phyloP scores from a whole-genome alignment of 202 grass and related monocot species.

The Eragrostis tef region DNA sequence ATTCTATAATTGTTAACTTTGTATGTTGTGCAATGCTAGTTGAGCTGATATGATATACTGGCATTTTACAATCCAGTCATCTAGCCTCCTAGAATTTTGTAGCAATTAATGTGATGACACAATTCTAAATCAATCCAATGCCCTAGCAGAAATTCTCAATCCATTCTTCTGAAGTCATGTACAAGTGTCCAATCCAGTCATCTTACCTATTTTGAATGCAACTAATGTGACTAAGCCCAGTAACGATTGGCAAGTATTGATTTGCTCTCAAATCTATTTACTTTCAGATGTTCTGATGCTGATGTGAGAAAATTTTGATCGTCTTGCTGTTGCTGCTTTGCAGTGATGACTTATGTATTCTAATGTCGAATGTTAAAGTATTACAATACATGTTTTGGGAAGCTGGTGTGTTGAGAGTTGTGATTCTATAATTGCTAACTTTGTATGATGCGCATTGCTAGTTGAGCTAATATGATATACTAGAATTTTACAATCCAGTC shows the following conservation, averaged over 20 bases:
- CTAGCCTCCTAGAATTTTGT: not conserved
- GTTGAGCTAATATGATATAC: not conserved
- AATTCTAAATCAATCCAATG: not conserved
- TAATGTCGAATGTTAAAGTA: not conserved
- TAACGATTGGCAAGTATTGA: too few relatives aligned
- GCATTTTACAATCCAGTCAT: not conserved
- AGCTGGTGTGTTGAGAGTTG: not conserved
- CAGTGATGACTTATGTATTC: slow-evolving; percentile 16
- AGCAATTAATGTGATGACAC: not conserved
- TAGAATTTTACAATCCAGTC: not conserved
- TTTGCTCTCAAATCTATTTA: not conserved
- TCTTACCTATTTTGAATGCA: too few relatives aligned
- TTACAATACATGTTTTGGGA: not conserved
- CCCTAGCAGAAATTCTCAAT: too few relatives aligned
- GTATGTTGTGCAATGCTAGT: not conserved
- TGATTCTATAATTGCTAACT: not conserved
- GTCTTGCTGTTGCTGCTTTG: not conserved
- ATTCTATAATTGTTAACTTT: not conserved
- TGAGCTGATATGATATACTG: not conserved
- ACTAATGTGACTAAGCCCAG: too few relatives aligned
- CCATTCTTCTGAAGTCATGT: too few relatives aligned
- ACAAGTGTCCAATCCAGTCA: too few relatives aligned
- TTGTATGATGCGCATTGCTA: not conserved
- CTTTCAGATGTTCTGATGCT: slow-evolving; percentile 9
- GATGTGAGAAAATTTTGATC: slow-evolving; percentile 22